Evolutionary conservation across 2,329 filamentous ascomycete species (phyloP).

Genomic region (Colletotrichum karsti): DNA sequence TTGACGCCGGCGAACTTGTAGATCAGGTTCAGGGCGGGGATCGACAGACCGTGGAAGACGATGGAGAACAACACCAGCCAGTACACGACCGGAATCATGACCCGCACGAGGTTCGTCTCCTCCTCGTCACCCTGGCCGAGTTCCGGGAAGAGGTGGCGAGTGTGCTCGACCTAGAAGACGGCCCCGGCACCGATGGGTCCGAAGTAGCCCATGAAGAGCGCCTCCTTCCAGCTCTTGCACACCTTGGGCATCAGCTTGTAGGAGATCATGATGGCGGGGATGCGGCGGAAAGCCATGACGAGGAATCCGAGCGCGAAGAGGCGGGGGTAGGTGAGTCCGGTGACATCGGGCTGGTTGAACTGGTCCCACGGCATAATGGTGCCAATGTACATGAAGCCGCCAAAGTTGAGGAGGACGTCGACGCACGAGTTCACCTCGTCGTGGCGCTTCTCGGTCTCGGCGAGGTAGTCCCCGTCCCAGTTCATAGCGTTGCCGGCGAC

Average conservation of each 20-base stretch:
- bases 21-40: constrained; percentile 49
- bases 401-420: constrained; percentile 67
- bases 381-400: constrained; percentile 69
- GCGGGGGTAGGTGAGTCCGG: constrained; percentile 59
- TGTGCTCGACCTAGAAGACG: constrained; percentile 74
- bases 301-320: constrained; percentile 61
- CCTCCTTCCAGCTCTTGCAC: constrained; percentile 62
- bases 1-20: constrained; percentile 48
- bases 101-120: constrained; percentile 43
- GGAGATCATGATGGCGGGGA: constrained; percentile 61
- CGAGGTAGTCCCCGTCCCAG: constrained; percentile 69
- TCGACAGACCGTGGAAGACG: constrained; percentile 56
- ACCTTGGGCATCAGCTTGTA: constrained; percentile 65
- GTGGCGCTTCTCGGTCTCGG: constrained; percentile 62
- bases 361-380: constrained; percentile 62
- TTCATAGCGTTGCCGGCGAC: constrained; percentile 67
- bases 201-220: constrained; percentile 72
- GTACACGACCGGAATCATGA: constrained; percentile 49
- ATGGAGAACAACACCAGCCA: constrained; percentile 52
- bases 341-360: constrained; percentile 57
- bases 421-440: constrained; percentile 69
- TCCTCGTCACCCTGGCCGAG: constrained; percentile 43
- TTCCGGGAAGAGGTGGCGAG: constrained; percentile 49
- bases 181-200: constrained; percentile 83
- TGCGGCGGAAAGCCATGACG: constrained; percentile 63